Evolutionary conservation across 148 eudicot genomes (phyloP), one percentile per base, ranked within the genome.

Genomic region (Fallopia convolvulus): DNA sequence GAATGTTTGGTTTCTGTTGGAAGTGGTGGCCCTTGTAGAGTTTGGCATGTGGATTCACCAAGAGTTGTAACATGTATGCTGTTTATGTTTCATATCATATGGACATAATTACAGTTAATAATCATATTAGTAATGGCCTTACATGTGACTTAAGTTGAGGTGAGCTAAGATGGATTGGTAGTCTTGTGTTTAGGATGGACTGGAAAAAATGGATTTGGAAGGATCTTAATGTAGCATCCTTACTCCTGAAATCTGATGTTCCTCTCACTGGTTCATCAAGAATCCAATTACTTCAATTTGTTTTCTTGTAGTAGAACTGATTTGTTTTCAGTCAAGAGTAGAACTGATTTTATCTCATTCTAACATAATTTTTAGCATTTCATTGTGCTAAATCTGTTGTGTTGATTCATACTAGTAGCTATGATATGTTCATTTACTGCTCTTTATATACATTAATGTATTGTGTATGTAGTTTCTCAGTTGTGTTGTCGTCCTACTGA

Each of bases 11-110:
- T 84, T 33, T 88, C 93, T 85, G 80, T 91, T 56, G 97, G 97
- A 84, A 82, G 90, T 80, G 88, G 90, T 79, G 92, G 97, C 78
- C 93, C 94, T 79, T 91, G 90, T 83, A 91, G 89, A 82, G 86
- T 95, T 66, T 95, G 99, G 99, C 89, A 95, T 83, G 86, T 95
- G 30, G 55, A 88, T 63, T 80, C 89, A 55, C 82, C 93, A 75
- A 77, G 79, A 44, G 76, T 76, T 32, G 82, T 86, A 76, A 93
- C 94, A 78, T 36, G 68, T 8, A 23, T 39, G 9, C 20, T 68
- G 44, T 17, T 68, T 68, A 2, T 68, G 72, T 36, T 66, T 68
- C 46, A 68, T 65, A 65, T 68, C 72, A 12, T 33, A 63, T 11
- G 36, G 46, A 36, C 72, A 14, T 11, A 33, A 15, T 21, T 68